These are phyloP conservation scores for Leccinum insigne DNA, from an alignment of 1,284 basidiomycete species.

Conservation along the genomic window DNA sequence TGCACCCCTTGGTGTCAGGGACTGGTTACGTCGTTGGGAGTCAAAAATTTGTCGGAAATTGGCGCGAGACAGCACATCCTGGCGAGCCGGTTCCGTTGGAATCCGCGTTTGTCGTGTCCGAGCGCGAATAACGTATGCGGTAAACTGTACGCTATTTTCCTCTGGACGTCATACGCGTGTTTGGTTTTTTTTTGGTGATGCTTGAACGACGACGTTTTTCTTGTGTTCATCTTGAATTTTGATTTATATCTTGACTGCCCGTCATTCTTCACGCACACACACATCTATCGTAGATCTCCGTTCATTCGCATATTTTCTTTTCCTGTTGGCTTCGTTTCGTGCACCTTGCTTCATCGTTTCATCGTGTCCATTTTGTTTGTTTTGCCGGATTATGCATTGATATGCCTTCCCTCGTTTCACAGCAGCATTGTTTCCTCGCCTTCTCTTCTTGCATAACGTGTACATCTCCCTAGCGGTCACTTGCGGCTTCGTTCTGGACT, in stretches of 20 bases:
- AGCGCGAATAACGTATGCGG: slow-evolving; percentile 32
- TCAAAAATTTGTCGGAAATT: slow-evolving; percentile 67
- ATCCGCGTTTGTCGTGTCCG: slow-evolving; percentile 56
- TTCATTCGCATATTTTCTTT: slow-evolving; percentile 4
- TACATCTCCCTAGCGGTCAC: background rate
- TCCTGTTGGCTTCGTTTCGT: slow-evolving; percentile 3
- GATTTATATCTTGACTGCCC: slow-evolving; percentile 11
- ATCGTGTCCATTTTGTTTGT: background rate
- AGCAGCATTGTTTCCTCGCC: background rate
- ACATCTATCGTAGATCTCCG: slow-evolving; percentile 26
- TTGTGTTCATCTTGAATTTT: slow-evolving; percentile 9
- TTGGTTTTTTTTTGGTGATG: slow-evolving; percentile 2
- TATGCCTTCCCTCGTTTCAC: slow-evolving; percentile 1
- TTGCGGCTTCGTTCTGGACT: too few species aligned
- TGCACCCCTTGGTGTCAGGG: slow-evolving; percentile 39
- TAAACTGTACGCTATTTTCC: background rate
- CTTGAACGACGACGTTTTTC: slow-evolving; percentile 9
- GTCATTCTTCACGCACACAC: slow-evolving; percentile 15
- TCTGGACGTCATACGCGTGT: background rate
- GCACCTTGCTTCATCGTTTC: slow-evolving; percentile 7
- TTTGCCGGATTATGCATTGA: slow-evolving; percentile 2
- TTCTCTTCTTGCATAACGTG: slow-evolving; percentile 4
- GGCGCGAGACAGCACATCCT: slow-evolving; percentile 49
- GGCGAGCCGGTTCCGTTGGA: slow-evolving; percentile 49
- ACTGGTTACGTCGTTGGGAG: slow-evolving; percentile 68